Evolutionary conservation across 352 stramenopile species (phyloP).

Genomic region (Stephanocyclus meneghinianus): DNA sequence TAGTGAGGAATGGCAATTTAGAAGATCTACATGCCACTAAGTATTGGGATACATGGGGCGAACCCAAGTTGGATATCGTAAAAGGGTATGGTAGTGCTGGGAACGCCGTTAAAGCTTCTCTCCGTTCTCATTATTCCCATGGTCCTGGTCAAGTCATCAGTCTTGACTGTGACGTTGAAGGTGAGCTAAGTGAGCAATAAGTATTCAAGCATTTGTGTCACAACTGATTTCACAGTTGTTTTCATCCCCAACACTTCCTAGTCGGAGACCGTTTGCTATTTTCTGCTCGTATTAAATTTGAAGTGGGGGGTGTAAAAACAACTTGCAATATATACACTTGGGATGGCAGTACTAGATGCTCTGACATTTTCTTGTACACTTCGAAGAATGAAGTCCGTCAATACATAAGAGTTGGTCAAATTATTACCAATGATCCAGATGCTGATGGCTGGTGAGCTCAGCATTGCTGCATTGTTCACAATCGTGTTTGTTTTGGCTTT

Average conservation of each 20-base stretch:
- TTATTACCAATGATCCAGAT: slow-evolving; percentile 33
- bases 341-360: slow-evolving; percentile 30
- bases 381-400: slow-evolving; percentile 18
- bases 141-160: slow-evolving; percentile 32
- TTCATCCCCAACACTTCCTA: neutral
- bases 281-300: slow-evolving; percentile 44
- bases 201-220: too few species aligned
- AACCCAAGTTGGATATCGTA: slow-evolving; percentile 14
- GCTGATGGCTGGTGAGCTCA: slow-evolving; percentile 52
- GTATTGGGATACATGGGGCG: slow-evolving; percentile 49
- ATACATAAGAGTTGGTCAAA: slow-evolving; percentile 36
- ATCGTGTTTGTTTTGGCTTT: neutral
- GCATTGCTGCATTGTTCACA: neutral
- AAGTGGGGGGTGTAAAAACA: slow-evolving; percentile 8
- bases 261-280: slow-evolving; percentile 50
- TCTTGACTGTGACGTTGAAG: slow-evolving; percentile 11
- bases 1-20: slow-evolving; percentile 52
- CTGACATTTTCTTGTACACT: slow-evolving; percentile 48
- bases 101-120: slow-evolving; percentile 31
- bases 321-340: slow-evolving; percentile 43
- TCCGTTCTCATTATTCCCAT: slow-evolving; percentile 23
- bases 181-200: neutral
- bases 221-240: too few species aligned
- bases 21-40: slow-evolving; percentile 33
- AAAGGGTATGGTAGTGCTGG: slow-evolving; percentile 29